Evolutionary conservation across 2,329 filamentous ascomycete genomes (phyloP).

Genomic region (Penicillium freii): DNA sequence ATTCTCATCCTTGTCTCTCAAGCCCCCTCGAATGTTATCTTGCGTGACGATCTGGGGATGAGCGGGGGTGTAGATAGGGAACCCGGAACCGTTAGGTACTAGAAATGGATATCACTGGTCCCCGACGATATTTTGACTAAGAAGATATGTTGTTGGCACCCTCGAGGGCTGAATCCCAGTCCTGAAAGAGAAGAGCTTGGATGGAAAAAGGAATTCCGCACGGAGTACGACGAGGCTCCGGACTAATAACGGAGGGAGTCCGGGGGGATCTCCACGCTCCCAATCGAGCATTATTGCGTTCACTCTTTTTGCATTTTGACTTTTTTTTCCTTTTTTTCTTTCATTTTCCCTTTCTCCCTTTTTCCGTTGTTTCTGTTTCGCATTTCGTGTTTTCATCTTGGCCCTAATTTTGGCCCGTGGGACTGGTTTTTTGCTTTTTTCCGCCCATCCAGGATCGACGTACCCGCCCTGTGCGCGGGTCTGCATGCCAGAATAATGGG

Average conservation of each 20-base stretch:
- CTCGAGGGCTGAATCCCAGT: neutral
- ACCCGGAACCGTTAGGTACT: neutral
- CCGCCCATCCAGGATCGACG: slow-evolving; percentile 4
- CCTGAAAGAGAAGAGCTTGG: neutral
- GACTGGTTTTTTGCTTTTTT: neutral
- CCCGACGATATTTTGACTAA: neutral
- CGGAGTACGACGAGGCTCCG: neutral
- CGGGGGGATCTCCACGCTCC: neutral
- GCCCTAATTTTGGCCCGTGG: neutral
- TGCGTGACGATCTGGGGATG: neutral
- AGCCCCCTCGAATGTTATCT: neutral
- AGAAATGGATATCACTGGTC: slow-evolving; percentile 4
- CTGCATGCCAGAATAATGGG: slow-evolving; percentile 4
- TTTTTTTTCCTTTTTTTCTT: neutral
- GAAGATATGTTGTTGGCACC: neutral
- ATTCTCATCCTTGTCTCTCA: neutral
- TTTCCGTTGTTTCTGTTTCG: neutral
- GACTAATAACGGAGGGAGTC: neutral
- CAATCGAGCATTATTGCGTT: neutral
- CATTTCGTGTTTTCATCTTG: neutral
- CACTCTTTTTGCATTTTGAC: neutral
- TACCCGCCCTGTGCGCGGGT: slow-evolving; percentile 8
- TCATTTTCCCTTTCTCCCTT: neutral
- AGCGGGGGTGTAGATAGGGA: slow-evolving; percentile 1
- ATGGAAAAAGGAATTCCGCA: neutral